phyloP scores from a whole-genome alignment of 192 early-diverging fungal genomes.

The Linnemannia elongata region DNA sequence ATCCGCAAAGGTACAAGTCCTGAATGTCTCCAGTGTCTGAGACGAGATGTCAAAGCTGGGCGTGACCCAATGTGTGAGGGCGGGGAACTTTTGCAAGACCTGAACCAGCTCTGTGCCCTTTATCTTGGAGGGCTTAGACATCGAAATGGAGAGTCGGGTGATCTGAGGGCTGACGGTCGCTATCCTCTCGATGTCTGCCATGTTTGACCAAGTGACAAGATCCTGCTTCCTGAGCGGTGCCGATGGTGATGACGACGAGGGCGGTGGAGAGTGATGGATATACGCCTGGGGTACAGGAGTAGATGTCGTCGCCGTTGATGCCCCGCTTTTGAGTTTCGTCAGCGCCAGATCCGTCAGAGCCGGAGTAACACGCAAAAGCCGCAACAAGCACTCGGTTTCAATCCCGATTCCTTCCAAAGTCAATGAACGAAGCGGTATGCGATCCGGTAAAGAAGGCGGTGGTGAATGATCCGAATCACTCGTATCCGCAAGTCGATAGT shows the following conservation, averaged over 20 bases:
- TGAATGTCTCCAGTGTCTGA: not conserved
- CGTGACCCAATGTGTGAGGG: not conserved
- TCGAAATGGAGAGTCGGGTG: not conserved
- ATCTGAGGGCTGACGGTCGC: not conserved
- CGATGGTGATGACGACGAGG: not conserved
- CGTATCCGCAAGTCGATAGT: not conserved
- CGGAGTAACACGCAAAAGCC: not conserved
- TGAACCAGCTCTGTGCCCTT: not conserved
- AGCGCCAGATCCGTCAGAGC: not conserved
- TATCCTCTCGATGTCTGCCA: not conserved
- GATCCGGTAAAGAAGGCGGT: not conserved
- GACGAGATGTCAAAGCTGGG: conserved; percentile 2
- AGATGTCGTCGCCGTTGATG: not conserved
- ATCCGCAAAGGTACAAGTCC: not conserved
- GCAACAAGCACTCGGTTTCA: not conserved
- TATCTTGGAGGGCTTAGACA: not conserved
- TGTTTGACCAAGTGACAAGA: not conserved
- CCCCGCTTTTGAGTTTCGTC: not conserved
- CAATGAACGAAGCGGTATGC: not conserved
- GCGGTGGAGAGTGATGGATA: not conserved
- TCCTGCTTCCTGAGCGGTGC: not conserved
- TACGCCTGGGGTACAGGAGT: not conserved
- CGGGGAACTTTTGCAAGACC: not conserved
- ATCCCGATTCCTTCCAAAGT: not conserved
- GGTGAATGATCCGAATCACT: not conserved